phyloP scores from a whole-genome alignment of 2,329 filamentous ascomycete species.

The Bipolaris cookei region DNA sequence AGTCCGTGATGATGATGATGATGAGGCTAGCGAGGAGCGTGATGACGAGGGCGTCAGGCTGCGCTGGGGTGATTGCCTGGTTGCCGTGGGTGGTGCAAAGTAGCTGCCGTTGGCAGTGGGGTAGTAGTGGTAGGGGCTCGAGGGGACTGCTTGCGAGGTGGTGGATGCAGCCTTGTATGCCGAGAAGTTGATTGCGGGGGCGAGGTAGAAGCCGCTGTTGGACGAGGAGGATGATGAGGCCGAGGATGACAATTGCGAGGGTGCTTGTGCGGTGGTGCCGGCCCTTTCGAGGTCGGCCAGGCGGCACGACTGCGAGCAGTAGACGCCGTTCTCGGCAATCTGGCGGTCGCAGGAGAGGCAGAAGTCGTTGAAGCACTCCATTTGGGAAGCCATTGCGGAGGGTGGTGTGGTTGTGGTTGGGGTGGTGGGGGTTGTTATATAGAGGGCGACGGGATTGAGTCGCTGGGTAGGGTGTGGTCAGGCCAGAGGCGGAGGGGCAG shows the following conservation, averaged over 20 bases:
- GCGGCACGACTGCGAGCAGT: constrained; percentile 92
- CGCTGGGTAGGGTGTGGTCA: background rate
- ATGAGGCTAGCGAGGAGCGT: constrained; percentile 81
- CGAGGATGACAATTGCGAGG: constrained; percentile 59
- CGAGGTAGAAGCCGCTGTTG: constrained; percentile 67
- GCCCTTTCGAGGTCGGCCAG: constrained; percentile 84
- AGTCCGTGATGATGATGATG: constrained; percentile 67
- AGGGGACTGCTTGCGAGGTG: constrained; percentile 55
- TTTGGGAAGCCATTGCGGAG: constrained; percentile 49
- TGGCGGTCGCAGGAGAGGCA: constrained; percentile 94
- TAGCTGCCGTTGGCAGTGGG: constrained; percentile 48
- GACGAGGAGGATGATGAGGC: constrained; percentile 60
- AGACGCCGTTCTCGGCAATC: constrained; percentile 74
- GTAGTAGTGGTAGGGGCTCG: constrained; percentile 52
- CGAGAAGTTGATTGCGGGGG: constrained; percentile 77
- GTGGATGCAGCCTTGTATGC: constrained; percentile 65
- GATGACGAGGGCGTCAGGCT: constrained; percentile 70
- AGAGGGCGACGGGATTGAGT: background rate
- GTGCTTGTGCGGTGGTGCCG: constrained; percentile 45
- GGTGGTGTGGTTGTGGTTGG: constrained; percentile 6
- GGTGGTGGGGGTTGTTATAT: constrained; percentile 3
- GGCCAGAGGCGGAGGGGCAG: constrained; percentile 8
- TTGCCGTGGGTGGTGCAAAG: constrained; percentile 37
- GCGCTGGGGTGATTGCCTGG: constrained; percentile 47
- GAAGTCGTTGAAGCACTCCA: constrained; percentile 85